Base-by-base conservation (phyloP, 176 grass and related monocot genomes). In the Stipa capillata region DNA sequence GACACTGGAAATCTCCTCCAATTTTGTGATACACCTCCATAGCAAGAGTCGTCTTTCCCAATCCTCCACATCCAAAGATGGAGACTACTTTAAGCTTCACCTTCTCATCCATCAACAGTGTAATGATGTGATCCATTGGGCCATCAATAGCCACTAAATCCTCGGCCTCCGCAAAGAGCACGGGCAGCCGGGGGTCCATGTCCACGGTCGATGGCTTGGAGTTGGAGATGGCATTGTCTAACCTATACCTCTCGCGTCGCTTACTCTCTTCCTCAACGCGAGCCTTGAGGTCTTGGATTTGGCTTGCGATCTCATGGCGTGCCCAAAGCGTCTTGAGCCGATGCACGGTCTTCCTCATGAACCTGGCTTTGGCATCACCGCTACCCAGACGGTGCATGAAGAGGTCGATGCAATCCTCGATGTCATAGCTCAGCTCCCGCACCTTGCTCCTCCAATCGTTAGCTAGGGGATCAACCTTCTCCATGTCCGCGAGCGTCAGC, bases 21-120 rank as follows among this genome's bases (percentile, higher is more conserved):
- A 87, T 51, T 20, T 67, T 81, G 41, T 45, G 50, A 13, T 66
- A 81, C 7, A 65, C 39, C 33, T 86, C 61, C 16, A 44, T 87
- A 4, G 77, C 72, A 4, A 75, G 70, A 14, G 58, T 74, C 0
- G 72, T 87, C 50, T 81, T 87, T 0, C 70, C 85, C 12, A 75
- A 7, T 12, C 82, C 82, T 3, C 59, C 79, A 40, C 39, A 42
- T 17, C 85, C 85, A 43, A 69, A 8, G 8, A 81, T 82, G 16
- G 78, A 75, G 37, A 81, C 79, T 29, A 75, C 6, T 42, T 47
- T 49, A 1, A 33, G 60, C 14, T 6, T 36, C 63, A 41, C 5
- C 11, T 21, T 66, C 11, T 66, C 0, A 0, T 65, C 63, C 4
- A 5, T 4, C 11, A 66, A 24, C 36, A 5, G 24, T n/a, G 35